Conservation (phyloP, 2,329 filamentous ascomycete genomes). For the Fusarium scirpi region DNA sequence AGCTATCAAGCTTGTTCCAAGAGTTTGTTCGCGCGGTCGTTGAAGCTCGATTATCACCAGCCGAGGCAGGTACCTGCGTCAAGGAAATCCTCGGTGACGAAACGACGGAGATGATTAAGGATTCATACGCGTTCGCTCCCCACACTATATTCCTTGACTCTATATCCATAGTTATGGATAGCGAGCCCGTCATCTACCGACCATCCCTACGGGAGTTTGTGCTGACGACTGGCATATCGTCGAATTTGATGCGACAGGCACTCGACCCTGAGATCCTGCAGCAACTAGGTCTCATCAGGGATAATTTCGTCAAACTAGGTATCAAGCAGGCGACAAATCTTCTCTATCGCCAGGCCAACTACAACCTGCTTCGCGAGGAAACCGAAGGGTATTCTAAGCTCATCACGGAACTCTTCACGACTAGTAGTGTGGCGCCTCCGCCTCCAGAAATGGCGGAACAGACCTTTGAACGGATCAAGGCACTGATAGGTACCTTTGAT, state of each 20-base stretch:
- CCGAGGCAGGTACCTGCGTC: slow-evolving; percentile 77
- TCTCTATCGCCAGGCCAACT: slow-evolving; percentile 95
- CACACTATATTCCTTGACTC: slow-evolving; percentile 84
- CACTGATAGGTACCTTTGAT: slow-evolving; percentile 95
- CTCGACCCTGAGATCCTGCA: slow-evolving; percentile 84
- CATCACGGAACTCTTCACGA: slow-evolving; percentile 94
- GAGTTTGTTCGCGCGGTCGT: slow-evolving; percentile 84
- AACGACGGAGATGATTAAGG: slow-evolving; percentile 62
- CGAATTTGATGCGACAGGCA: slow-evolving; percentile 79
- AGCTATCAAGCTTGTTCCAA: slow-evolving; percentile 80
- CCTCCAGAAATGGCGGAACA: slow-evolving; percentile 81
- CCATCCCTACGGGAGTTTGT: slow-evolving; percentile 74
- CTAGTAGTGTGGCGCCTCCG: slow-evolving; percentile 79
- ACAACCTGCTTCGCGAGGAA: slow-evolving; percentile 94
- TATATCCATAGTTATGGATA: slow-evolving; percentile 81
- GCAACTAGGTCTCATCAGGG: slow-evolving; percentile 81
- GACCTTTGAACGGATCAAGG: slow-evolving; percentile 92
- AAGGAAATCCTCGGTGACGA: slow-evolving; percentile 77
- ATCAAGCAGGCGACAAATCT: slow-evolving; percentile 93
- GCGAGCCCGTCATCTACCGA: slow-evolving; percentile 66
- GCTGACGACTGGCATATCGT: slow-evolving; percentile 77
- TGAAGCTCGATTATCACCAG: slow-evolving; percentile 73
- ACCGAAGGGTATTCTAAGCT: slow-evolving; percentile 97
- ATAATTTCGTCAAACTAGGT: slow-evolving; percentile 84
- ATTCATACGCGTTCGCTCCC: slow-evolving; percentile 67